Conservation (phyloP, 169 alveolate genomes). For the Cyclospora cayetanensis region DNA sequence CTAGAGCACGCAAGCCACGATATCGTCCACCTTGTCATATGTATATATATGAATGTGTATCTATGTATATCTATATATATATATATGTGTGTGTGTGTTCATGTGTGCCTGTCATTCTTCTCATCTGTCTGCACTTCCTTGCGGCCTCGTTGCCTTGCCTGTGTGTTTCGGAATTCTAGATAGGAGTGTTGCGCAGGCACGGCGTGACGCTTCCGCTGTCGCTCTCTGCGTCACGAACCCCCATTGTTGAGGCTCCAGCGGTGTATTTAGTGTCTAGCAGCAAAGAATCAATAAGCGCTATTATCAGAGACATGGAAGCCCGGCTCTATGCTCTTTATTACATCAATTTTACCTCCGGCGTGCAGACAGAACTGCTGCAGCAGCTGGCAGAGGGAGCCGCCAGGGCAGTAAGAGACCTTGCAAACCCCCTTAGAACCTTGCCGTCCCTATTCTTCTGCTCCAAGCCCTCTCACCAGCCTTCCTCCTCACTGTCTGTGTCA, state of each 20-base stretch:
- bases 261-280: slow-evolving; percentile 80
- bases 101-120: not conserved
- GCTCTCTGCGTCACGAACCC: slow-evolving; percentile 69
- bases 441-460: not conserved
- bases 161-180: not conserved
- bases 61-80: not conserved
- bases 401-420: slow-evolving; percentile 65
- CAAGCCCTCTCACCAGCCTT: not conserved
- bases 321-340: slow-evolving; percentile 76
- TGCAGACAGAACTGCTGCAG: slow-evolving; percentile 65
- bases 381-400: slow-evolving; percentile 75
- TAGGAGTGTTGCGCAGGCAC: slow-evolving; percentile 77
- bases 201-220: slow-evolving; percentile 78
- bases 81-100: not conserved
- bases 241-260: slow-evolving; percentile 78
- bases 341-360: slow-evolving; percentile 75
- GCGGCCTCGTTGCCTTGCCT: not conserved
- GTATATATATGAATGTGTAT: not conserved
- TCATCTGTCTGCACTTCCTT: not conserved
- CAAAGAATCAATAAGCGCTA: slow-evolving; percentile 70
- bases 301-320: slow-evolving; percentile 73
- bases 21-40: not conserved
- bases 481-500: not conserved
- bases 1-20: no score
- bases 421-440: not conserved